These are phyloP conservation scores for Ilyonectria destructans DNA, from an alignment of 2,329 filamentous ascomycete species.

Conservation along the genomic window DNA sequence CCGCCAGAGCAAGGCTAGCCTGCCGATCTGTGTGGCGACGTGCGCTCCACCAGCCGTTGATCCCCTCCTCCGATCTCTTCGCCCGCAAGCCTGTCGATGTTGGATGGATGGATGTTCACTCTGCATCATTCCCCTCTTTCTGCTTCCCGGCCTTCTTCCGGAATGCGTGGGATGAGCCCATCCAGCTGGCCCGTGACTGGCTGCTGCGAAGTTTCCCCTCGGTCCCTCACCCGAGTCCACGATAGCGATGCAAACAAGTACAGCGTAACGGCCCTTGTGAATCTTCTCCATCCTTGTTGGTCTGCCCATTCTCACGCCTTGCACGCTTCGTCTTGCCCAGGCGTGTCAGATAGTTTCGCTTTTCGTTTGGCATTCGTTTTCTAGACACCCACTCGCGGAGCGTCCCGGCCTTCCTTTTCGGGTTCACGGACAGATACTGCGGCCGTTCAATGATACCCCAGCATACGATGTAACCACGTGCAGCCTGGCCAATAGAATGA, in stretches of 20 bases:
- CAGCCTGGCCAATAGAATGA: constrained; percentile 20
- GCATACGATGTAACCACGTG: constrained; percentile 19
- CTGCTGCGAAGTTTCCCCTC: constrained; percentile 10
- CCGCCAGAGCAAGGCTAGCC: constrained; percentile 37
- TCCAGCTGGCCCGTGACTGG: constrained; percentile 22
- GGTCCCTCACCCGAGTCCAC: constrained; percentile 22
- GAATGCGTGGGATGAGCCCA: constrained; percentile 26
- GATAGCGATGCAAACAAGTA: constrained; percentile 11
- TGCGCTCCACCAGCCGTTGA: constrained; percentile 20
- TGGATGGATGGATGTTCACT: neutral
- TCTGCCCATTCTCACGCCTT: constrained; percentile 21
- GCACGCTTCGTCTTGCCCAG: constrained; percentile 3
- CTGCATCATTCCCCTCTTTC: constrained; percentile 10
- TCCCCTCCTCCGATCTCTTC: constrained; percentile 16
- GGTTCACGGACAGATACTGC: constrained; percentile 14
- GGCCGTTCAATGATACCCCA: constrained; percentile 4
- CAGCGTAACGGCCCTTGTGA: constrained; percentile 2
- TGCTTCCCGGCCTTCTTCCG: constrained; percentile 21
- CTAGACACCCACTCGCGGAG: constrained; percentile 11
- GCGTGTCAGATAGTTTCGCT: constrained; percentile 8
- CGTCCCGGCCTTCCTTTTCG: constrained; percentile 29
- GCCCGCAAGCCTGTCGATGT: neutral
- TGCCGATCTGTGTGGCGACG: constrained; percentile 47
- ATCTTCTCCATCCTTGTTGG: constrained; percentile 3
- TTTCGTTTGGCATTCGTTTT: constrained; percentile 13